Conservation (phyloP, 345 rosid species). For the Lumnitzera littorea region DNA sequence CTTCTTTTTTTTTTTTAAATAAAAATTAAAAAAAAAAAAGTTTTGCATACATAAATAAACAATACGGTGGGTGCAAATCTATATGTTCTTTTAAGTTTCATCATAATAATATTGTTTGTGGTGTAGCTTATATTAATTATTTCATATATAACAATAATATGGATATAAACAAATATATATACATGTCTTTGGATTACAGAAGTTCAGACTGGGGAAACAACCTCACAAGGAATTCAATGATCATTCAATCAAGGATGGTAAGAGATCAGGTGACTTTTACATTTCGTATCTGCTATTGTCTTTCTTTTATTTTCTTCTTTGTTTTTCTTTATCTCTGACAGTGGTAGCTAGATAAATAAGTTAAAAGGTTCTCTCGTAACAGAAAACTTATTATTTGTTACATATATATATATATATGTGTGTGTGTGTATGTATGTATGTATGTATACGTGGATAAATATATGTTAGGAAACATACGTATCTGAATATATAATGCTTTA, state of each 20-base stretch:
- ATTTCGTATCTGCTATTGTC: no score
- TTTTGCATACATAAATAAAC: no score
- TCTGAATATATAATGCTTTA: no score
- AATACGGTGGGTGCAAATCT: no score
- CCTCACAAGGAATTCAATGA: constrained; percentile 98
- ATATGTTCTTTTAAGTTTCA: not conserved
- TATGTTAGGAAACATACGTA: no score
- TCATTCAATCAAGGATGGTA: constrained; percentile 91
- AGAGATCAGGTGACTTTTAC: constrained; percentile 12
- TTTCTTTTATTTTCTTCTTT: no score
- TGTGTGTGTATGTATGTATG: not conserved
- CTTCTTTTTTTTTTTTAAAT: not conserved
- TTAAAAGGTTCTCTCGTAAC: no score
- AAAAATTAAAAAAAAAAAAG: no score
- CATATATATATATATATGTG: not conserved
- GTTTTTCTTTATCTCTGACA: not conserved
- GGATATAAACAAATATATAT: not conserved
- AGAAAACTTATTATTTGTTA: not conserved
- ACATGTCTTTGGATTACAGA: constrained; percentile 30
- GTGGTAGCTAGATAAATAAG: no score
- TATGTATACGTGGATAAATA: not conserved
- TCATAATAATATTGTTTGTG: not conserved
- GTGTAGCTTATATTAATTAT: not conserved
- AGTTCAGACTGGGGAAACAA: constrained; percentile 99
- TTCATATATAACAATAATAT: not conserved